phyloP scores from a whole-genome alignment of 371 early-diverging fungal genomes.

The Zychaea mexicana region DNA sequence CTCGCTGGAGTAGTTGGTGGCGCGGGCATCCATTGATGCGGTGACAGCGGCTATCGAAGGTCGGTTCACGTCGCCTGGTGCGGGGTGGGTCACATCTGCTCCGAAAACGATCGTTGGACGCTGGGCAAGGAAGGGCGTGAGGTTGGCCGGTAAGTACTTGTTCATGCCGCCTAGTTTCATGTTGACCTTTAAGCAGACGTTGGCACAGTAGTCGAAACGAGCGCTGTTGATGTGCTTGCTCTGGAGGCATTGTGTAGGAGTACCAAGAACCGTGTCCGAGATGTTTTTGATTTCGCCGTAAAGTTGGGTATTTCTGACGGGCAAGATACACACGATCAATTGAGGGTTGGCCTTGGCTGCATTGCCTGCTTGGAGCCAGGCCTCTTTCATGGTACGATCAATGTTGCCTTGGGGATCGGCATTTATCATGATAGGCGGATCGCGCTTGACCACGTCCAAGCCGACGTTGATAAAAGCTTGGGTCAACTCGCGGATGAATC shows the following conservation, averaged over 20 bases:
- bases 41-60: conserved; percentile 82
- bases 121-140: conserved; percentile 60
- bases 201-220: conserved; percentile 74
- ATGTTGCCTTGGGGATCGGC: conserved; percentile 71
- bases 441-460: conserved; percentile 55
- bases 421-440: conserved; percentile 72
- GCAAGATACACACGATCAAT: conserved; percentile 81
- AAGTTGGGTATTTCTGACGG: conserved; percentile 78
- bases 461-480: conserved; percentile 63
- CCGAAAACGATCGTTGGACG: conserved; percentile 93
- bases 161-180: conserved; percentile 88
- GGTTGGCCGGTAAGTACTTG: conserved; percentile 44
- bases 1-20: conserved; percentile 86
- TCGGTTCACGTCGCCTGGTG: conserved; percentile 69
- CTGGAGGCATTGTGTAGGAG: conserved; percentile 93
- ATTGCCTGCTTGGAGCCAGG: conserved; percentile 68
- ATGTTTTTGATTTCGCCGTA: conserved; percentile 96
- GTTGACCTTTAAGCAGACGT: conserved; percentile 88
- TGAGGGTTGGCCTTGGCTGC: conserved; percentile 76
- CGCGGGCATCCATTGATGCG: conserved; percentile 80
- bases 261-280: conserved; percentile 88
- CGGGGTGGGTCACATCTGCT: conserved; percentile 94
- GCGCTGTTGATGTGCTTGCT: conserved; percentile 67
- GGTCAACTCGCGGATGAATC: conserved; percentile 60
- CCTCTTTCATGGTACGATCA: conserved; percentile 66